Base-by-base conservation (phyloP, 208 protist genomes). In the Trypanosoma melophagium region DNA sequence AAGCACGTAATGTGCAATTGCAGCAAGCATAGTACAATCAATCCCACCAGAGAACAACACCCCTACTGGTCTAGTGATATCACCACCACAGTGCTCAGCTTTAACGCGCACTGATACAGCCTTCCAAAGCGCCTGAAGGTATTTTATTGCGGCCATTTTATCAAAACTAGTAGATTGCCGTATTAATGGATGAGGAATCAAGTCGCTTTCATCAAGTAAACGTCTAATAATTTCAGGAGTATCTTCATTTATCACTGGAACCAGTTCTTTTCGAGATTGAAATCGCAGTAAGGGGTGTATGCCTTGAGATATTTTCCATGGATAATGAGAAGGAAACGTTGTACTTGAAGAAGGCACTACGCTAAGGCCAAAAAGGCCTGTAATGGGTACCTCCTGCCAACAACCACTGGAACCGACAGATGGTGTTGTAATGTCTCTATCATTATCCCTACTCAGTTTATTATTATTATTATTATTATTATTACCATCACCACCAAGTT, bases 1-100 rank as follows among this genome's bases (percentile, higher is more conserved):
- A 60, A 97, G 60, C 9, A 81, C 38, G 63, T 95, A 88, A 71
- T 97, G 89, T 1, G 90, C 83, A 19, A 98, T 77, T 4, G 94
- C 91, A 17, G 97, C 94, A 19, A 98, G 80, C 52, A 98, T 80
- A 35, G 90, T 96, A 58, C 86, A 98, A 80, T 98, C 95, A 69
- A 98, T 94, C n/a, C 97, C 94, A 0, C 96, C 96, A 7, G 83
- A 92, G 74, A 98, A 98, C 25, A 97, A 78, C 14, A 98, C 76
- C 22, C 84, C 86, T 40, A 98, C 66, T 1, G 89, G 89, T 10
- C 80, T 79, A 42, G 74, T 76, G 8, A 62, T 64, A 28, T 88
- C 84, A 24, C 76, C 76, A 19, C 81, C 68, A 44, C 73, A 69
- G 69, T 92, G 74, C 24, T 83, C 76, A 25, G 80, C 77, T 28